Base-by-base conservation (phyloP, 306 rosid species). In the Delonix regia region DNA sequence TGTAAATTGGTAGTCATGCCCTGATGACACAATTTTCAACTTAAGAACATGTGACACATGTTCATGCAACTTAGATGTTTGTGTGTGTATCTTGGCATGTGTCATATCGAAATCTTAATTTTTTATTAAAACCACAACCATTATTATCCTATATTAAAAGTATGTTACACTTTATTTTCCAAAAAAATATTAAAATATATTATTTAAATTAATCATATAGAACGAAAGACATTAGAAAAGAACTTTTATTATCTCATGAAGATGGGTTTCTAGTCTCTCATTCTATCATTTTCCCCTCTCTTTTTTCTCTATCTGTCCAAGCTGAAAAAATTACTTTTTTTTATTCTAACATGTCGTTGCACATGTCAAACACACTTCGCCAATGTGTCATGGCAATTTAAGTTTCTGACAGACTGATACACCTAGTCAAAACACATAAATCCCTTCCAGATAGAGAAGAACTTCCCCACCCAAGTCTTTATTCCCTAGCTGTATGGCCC, bases 1-100 rank as follows among this genome's bases (percentile, higher is more conserved):
- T 21, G 56, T 36, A 36, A 65, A 81, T 72, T 65, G 66, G 80
- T 25, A 81, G 56, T 55, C 47, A 74, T 25, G 45, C 14, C 25
- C 7, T 38, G 75, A 77, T 45, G 78, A 70, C 38, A 42, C 47
- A 11, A 16, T 28, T 27, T 33, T 72, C 15, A 78, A 36, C 76
- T 78, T 48, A 33, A 51, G 67, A 57, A 68, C 69, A 65, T 73
- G 71, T 24, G 14, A 78, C 30, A 49, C 18, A 30, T 53, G 67
- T 33, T 61, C 79, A 47, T 34, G 41, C 41, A 48, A 63, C 64
- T 57, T 27, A 13, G 64, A 57, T 4, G 36, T 6, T 12, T 25
- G 38, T 33, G 25, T 62, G 5, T 5, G 12, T 7, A 59, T 59
- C 38, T 59, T 28, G 39, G 39, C 41, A 38, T 2, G 41, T 38